These are phyloP conservation scores for Talaromyces albobiverticillius DNA, from an alignment of 2,329 filamentous ascomycete species.

Conservation along the genomic window DNA sequence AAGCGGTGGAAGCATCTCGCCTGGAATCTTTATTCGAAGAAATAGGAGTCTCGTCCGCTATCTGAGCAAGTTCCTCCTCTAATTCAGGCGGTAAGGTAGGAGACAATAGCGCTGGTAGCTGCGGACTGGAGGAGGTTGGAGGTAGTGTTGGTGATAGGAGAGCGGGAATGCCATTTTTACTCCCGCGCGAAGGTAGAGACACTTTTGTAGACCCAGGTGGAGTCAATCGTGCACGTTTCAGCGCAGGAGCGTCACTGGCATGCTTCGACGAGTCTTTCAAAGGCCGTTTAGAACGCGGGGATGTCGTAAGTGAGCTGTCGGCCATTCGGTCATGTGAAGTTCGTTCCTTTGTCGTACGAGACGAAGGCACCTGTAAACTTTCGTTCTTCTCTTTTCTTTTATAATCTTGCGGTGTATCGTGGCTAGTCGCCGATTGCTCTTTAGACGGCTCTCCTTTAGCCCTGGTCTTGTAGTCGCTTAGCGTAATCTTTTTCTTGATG, in stretches of 20 bases:
- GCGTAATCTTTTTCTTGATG: constrained; percentile 60
- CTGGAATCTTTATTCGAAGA: constrained; percentile 15
- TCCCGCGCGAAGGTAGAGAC: constrained; percentile 21
- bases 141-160: constrained; percentile 42
- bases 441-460: constrained; percentile 29
- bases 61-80: constrained; percentile 50
- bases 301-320: constrained; percentile 14
- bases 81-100: constrained; percentile 57
- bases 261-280: constrained; percentile 4
- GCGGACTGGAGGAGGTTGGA: constrained; percentile 37
- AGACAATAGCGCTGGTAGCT: constrained; percentile 55
- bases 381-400: constrained; percentile 21
- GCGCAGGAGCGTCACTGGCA: constrained; percentile 22
- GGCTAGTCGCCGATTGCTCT: not conserved
- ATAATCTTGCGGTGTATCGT: not conserved
- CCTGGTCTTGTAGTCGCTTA: constrained; percentile 61
- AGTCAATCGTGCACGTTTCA: constrained; percentile 42
- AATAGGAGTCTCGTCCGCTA: constrained; percentile 33
- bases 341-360: constrained; percentile 7
- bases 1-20: constrained; percentile 17
- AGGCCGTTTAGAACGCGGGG: constrained; percentile 14
- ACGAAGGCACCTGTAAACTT: constrained; percentile 17
- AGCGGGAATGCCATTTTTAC: constrained; percentile 29
- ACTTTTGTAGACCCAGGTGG: constrained; percentile 28
- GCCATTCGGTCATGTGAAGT: not conserved